Conservation (phyloP, 192 early-diverging fungal genomes). For the Coemansia asiatica region DNA sequence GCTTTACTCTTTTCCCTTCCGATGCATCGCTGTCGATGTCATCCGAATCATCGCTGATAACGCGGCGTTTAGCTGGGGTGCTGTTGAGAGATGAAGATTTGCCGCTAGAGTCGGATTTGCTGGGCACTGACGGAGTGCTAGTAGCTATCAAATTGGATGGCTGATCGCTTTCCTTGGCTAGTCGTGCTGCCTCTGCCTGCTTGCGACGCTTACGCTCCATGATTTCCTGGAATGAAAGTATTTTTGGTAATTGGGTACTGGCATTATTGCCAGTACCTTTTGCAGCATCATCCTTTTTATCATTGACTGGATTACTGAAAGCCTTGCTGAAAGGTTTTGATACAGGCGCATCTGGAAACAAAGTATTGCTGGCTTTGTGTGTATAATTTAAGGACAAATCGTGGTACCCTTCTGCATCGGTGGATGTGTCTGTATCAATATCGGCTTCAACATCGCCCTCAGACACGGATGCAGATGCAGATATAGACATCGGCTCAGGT, state of each 20-base stretch:
- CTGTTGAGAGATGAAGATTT: not conserved
- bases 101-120: not conserved
- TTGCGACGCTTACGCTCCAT: slow-evolving; percentile 44
- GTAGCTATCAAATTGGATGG: not conserved
- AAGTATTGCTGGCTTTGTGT: too few relatives aligned
- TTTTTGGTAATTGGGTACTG: slow-evolving; percentile 17
- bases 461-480: not conserved
- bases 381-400: too few relatives aligned
- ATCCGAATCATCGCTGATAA: slow-evolving; percentile 8
- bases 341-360: too few relatives aligned
- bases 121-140: not conserved
- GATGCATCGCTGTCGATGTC: slow-evolving; percentile 22
- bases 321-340: too few relatives aligned
- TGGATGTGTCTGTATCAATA: not conserved
- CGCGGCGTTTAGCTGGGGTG: slow-evolving; percentile 13
- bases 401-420: not conserved
- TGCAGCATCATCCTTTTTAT: too few relatives aligned
- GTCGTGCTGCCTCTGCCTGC: not conserved
- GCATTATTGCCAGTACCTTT: too few relatives aligned
- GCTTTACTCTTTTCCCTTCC: slow-evolving; percentile 23
- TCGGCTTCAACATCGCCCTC: not conserved
- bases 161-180: not conserved
- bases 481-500: not conserved
- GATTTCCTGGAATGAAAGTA: slow-evolving; percentile 41
- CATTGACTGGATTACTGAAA: too few relatives aligned